phyloP scores from a whole-genome alignment of 2,329 filamentous ascomycete genomes.

The Trichoderma pleuroti region DNA sequence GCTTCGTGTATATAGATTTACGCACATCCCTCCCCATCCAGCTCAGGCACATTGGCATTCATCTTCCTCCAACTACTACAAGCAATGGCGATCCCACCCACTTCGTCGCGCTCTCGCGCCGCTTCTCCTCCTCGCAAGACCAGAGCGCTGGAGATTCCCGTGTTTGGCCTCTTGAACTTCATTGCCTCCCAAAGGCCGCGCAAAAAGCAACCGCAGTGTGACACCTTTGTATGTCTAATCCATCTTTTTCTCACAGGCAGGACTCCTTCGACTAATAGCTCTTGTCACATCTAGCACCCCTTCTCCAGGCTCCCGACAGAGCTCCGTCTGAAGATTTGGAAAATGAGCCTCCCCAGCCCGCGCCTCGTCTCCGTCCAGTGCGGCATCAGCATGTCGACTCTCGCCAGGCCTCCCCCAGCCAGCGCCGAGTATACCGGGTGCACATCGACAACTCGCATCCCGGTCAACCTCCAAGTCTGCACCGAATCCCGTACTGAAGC shows the following conservation, averaged over 20 bases:
- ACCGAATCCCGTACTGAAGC: constrained; percentile 45
- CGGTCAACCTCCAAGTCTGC: constrained; percentile 45
- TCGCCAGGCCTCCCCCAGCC: neutral
- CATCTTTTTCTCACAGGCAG: neutral
- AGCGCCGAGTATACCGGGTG: constrained; percentile 31
- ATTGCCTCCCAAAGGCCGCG: neutral
- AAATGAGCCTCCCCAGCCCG: constrained; percentile 39
- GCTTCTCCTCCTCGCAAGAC: neutral
- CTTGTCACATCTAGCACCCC: constrained; percentile 31
- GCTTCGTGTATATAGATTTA: neutral
- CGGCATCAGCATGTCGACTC: constrained; percentile 31
- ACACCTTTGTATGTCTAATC: constrained; percentile 10
- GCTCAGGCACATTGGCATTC: neutral
- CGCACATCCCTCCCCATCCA: neutral
- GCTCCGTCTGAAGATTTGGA: constrained; percentile 48
- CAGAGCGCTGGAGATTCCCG: neutral
- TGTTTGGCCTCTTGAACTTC: neutral
- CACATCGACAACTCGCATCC: constrained; percentile 40
- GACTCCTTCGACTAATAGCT: neutral
- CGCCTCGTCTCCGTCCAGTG: constrained; percentile 45
- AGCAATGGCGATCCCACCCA: constrained; percentile 10
- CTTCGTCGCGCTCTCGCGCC: neutral
- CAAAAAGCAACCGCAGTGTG: neutral
- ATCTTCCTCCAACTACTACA: neutral
- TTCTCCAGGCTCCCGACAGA: constrained; percentile 45